A percentile compares a stretch with the other conserved stretches of the same genome.
These are phyloP conservation scores for Wickerhamomyces sp. DNA, from an alignment of 1,139 yeast genomes.

Conservation along the genomic window DNA sequence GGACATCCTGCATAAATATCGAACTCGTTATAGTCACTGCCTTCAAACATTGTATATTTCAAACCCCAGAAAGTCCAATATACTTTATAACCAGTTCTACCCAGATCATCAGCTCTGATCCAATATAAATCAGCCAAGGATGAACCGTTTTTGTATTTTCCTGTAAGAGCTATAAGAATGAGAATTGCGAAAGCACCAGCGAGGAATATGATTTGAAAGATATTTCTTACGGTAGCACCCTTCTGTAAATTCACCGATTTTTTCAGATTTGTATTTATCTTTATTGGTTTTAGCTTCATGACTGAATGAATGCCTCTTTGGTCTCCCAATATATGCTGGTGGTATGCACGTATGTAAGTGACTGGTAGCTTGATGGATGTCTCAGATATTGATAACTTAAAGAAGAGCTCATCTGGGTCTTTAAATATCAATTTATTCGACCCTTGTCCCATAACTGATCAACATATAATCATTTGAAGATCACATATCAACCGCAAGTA, in stretches of 20 bases:
- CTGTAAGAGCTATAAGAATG: not conserved
- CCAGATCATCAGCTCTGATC: conserved; percentile 1
- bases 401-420: too few species aligned
- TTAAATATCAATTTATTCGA: too few species aligned
- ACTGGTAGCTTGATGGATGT: too few species aligned
- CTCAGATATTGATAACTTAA: too few species aligned
- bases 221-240: not conserved
- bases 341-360: too few species aligned
- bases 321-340: too few species aligned
- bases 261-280: not conserved
- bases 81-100: not conserved
- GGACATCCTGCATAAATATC: not conserved
- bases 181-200: not conserved
- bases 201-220: not conserved
- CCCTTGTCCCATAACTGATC: too few species aligned
- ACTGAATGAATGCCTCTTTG: not conserved
- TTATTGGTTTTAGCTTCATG: not conserved
- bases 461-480: too few species aligned
- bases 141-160: not conserved
- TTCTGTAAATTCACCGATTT: not conserved
- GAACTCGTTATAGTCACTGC: not conserved
- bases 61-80: not conserved
- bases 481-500: too few species aligned
- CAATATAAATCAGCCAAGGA: not conserved
- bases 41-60: not conserved